Base-by-base conservation (phyloP, 116 monocot genomes). In the Papilionanthe hybrid region DNA sequence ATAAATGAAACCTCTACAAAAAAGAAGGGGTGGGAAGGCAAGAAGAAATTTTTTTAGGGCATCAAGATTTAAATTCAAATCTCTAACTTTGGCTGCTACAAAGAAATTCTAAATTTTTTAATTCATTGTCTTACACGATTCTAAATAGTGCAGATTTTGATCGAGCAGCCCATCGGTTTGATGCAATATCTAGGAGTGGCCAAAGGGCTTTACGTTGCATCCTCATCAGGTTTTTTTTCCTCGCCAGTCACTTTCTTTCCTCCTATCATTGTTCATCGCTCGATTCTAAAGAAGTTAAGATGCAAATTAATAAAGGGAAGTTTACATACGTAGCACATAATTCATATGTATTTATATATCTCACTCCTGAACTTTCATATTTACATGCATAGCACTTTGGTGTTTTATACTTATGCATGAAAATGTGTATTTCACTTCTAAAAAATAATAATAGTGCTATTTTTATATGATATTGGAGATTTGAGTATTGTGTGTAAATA, bases 121-220 rank as follows among this genome's bases (percentile, higher is more conserved):
- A 0, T 73, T 43, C 73, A 73, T 73, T 73, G 7, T 43, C 32
- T 32, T 28, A 9, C 29, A 6, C 1, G 1, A 73, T 44, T 41
- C 42, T 37, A 7, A 27, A 4, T 71, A 73, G 42, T 82, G 55
- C 80, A 96, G 97, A 79, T 91, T 84, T 41, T 85, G 65, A 82
- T 98, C 48, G 78, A 83, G 9, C 92, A 94, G 53, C 94, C 97
- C 23, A 98, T 98, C 69, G 94, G 94, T 37, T 65, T 91, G 63
- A 84, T 92, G 80, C 83, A 87, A 78, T 98, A 98, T 87, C 91
- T 92, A 49, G 97, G 90, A 2, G 92, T 98, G 10, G 92, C 94
- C 41, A 89, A 83, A 32, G 97, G 97, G 50, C 97, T 98, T 77
- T 92, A 92, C 85, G 88, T 86, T 44, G 92, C 97, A 71, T 92